A percentile compares a stretch with the other conserved stretches of the same genome.
phyloP scores from a whole-genome alignment of 2,329 filamentous ascomycete species.

The Penicillium fuscoglaucum region DNA sequence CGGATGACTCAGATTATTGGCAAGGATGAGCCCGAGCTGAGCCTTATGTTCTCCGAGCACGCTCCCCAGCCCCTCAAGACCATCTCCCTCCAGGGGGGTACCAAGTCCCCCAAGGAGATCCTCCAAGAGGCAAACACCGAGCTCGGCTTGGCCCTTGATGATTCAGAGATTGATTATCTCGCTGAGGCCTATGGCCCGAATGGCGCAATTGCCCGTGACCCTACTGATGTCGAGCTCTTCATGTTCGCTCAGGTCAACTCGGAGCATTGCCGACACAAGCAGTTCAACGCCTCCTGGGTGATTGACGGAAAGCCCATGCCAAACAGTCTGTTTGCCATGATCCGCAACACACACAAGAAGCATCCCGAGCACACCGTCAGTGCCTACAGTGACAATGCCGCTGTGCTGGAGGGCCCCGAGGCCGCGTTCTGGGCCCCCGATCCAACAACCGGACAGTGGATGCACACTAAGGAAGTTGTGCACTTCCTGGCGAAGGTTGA shows the following conservation, averaged over 20 bases:
- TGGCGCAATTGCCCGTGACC: constrained; percentile 59
- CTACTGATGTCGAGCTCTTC: constrained; percentile 92
- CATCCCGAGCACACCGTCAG: constrained; percentile 80
- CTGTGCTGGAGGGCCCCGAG: constrained; percentile 74
- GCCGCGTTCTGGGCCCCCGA: constrained; percentile 85
- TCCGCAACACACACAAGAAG: constrained; percentile 85
- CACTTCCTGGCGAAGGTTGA: constrained; percentile 93
- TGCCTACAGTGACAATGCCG: constrained; percentile 96
- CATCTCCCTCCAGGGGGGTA: constrained; percentile 70
- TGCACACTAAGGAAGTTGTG: constrained; percentile 77
- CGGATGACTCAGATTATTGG: constrained; percentile 91
- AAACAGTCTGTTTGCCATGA: constrained; percentile 90
- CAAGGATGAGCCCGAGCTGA: constrained; percentile 65
- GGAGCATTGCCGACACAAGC: constrained; percentile 85
- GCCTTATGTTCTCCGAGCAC: constrained; percentile 75
- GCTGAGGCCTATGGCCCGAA: constrained; percentile 76
- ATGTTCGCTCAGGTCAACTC: constrained; percentile 99
- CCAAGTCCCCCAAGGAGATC: constrained; percentile 65
- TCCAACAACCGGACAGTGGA: constrained; percentile 83
- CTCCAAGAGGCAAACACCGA: constrained; percentile 81
- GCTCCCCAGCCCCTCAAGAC: constrained; percentile 66
- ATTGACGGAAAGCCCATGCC: constrained; percentile 82
- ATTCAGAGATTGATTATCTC: constrained; percentile 87
- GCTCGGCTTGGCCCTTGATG: constrained; percentile 82
- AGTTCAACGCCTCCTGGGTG: constrained; percentile 96